phyloP scores from a whole-genome alignment of 345 rosid species.

The Durio zibethinus region DNA sequence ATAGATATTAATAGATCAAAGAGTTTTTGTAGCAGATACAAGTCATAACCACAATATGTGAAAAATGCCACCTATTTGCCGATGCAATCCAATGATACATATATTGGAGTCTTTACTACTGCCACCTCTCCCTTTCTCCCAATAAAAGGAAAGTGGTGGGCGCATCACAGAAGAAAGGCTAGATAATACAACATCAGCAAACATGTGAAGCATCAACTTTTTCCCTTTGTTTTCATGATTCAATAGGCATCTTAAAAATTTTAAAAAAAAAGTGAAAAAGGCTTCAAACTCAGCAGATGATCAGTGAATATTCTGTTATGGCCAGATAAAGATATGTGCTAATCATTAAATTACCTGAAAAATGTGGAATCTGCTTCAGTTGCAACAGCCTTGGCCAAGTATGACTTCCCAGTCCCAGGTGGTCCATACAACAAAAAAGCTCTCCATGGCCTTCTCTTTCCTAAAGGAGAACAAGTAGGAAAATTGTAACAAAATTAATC shows the following conservation, averaged over 20 bases:
- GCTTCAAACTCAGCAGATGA: background rate
- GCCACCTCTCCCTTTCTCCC: background rate
- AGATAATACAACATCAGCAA: background rate
- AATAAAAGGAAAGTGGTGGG: background rate
- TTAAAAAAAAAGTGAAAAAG: background rate
- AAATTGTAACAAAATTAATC: background rate
- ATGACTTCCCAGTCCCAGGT: conserved; percentile 85
- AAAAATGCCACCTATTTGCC: background rate
- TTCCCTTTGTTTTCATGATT: background rate
- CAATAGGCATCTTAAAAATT: background rate
- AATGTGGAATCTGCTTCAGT: conserved; percentile 81
- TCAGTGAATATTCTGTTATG: background rate
- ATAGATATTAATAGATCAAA: background rate
- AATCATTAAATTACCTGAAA: conserved; percentile 46
- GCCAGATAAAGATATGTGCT: background rate
- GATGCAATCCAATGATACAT: background rate
- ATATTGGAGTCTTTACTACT: background rate
- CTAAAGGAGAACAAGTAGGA: conserved; percentile 28
- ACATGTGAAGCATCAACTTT: background rate
- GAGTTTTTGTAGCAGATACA: background rate
- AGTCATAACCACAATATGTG: background rate
- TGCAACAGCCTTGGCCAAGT: conserved; percentile 84
- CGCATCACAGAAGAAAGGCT: background rate
- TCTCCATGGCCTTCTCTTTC: conserved; percentile 81
- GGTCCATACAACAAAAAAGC: conserved; percentile 81